Evolutionary conservation across 176 grass and related monocot genomes (phyloP), one percentile per base, ranked within the genome.

Genomic region (Ananas comosus): DNA sequence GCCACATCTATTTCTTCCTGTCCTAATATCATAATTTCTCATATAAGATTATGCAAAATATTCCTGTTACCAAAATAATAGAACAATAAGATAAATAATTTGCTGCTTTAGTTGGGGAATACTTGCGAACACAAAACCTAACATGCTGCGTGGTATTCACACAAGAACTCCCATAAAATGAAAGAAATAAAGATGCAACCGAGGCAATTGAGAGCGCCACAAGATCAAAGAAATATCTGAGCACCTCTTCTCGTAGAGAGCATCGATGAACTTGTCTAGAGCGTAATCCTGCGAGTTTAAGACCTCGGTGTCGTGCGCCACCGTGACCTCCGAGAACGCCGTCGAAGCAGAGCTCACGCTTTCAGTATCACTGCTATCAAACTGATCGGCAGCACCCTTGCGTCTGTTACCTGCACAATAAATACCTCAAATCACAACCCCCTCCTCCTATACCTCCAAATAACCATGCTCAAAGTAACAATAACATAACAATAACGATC

Each of bases 221-320:
- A 10, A 61, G 10, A 61, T 61, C 56, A 58, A 67, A 61, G 73
- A 85, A 59, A 3, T 53, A 59, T 51, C 25, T 10, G 66, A 8
- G 3, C 58, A 96, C 92, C 92, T 87, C 84, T 99, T 99, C 80
- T 99, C 94, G 65, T 99, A 91, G 75, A 99, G 94, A 13, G 74
- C 81, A 57, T 99, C 89, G 51, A 91, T 87, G 77, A 83, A 87
- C 65, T 88, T 83, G 71, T 99, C 89, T 29, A 99, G 80, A 24
- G 80, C 79, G 67, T 90, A 99, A 52, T 99, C 94, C 33, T 85
- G 74, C 51, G 94, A 99, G 71, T 73, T 93, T 51, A 92, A 68
- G 47, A 80, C 65, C 74, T 92, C 89, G 12, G 84, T 88, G 25
- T 63, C 73, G 74, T 93, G 66, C n/a, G 81, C 78, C 67, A 91